phyloP scores from a whole-genome alignment of 2,329 filamentous ascomycete species.

The Xylaria sp. region DNA sequence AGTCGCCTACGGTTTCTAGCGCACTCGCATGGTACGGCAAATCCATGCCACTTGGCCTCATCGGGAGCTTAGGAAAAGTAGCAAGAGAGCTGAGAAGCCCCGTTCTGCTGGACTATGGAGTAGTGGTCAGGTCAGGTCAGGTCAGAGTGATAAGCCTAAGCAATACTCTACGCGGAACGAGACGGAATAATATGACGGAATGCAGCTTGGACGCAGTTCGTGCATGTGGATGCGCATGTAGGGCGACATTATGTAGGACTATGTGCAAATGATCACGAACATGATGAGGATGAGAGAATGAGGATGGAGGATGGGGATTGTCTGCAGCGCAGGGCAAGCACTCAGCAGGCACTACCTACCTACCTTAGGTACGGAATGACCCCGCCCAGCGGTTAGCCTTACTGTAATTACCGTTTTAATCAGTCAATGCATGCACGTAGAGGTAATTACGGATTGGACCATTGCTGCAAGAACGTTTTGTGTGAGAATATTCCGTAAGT shows the following conservation, averaged over 20 bases:
- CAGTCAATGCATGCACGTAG: neutral
- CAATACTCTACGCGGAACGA: neutral
- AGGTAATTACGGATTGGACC: neutral
- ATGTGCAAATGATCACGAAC: neutral
- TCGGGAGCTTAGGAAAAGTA: conserved; percentile 3
- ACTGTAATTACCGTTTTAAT: neutral
- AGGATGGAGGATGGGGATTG: neutral
- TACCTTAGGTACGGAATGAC: neutral
- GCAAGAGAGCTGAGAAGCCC: conserved; percentile 10
- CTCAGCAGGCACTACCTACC: neutral
- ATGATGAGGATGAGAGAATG: neutral
- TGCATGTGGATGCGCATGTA: neutral
- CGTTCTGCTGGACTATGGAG: too few species aligned
- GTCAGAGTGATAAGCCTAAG: neutral
- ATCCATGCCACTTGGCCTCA: conserved; percentile 13
- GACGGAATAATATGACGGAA: neutral
- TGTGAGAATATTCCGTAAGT: neutral
- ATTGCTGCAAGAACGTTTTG: conserved; percentile 13
- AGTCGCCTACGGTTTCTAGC: neutral
- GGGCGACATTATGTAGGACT: neutral
- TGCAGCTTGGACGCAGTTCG: neutral
- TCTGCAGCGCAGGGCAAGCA: too few species aligned
- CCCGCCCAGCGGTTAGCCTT: neutral
- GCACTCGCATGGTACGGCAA: conserved; percentile 8
- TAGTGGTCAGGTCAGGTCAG: conserved; percentile 1